Percentiles rank a stretch among this genome's conserved stretches.
Conservation (phyloP, 768 basidiomycete species). For the Suillus clintonianus region DNA sequence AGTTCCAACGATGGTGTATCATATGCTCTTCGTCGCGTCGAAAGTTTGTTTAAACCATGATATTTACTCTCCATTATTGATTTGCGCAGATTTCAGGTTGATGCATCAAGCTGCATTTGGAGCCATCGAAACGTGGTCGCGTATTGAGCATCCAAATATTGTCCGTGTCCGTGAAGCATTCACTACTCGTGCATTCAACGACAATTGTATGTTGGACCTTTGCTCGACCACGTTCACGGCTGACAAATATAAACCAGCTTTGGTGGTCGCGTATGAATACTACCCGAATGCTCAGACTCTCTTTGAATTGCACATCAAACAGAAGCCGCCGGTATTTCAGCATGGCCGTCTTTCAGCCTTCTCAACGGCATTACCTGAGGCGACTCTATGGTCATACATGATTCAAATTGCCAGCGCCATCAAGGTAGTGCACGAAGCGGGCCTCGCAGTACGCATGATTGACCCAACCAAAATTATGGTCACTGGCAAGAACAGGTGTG, state of each 20-base stretch:
- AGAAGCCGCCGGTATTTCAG: constrained; percentile 42
- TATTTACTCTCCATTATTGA: constrained; percentile 10
- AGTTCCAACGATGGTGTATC: constrained; percentile 74
- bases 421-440: constrained; percentile 80
- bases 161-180: constrained; percentile 88
- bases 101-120: constrained; percentile 79
- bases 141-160: constrained; percentile 83
- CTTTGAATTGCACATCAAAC: constrained; percentile 73
- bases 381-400: constrained; percentile 89
- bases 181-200: constrained; percentile 89
- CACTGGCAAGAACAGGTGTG: constrained; percentile 85
- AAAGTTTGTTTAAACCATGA: constrained; percentile 54
- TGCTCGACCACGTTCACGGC: not conserved
- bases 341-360: constrained; percentile 40
- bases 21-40: constrained; percentile 81
- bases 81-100: constrained; percentile 73
- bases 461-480: constrained; percentile 87
- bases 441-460: constrained; percentile 77
- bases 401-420: constrained; percentile 88
- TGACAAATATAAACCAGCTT: constrained; percentile 49
- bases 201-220: constrained; percentile 68
- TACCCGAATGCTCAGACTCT: constrained; percentile 84
- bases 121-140: constrained; percentile 83
- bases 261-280: constrained; percentile 90
- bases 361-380: constrained; percentile 58